Evolutionary conservation across 768 basidiomycete species (phyloP).

Genomic region (Tephrocybe sp.): DNA sequence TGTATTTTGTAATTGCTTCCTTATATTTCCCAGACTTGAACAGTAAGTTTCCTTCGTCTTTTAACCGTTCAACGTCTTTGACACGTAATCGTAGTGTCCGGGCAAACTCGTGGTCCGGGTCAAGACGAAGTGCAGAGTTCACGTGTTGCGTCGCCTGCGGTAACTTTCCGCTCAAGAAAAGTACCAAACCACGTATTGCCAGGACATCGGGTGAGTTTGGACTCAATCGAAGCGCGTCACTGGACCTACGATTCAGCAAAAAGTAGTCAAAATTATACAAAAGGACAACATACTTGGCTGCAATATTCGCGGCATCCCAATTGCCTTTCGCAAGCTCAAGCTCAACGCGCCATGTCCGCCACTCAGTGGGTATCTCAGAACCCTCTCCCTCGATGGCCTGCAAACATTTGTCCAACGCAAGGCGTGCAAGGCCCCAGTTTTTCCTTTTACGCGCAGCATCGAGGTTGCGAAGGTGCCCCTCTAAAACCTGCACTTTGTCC

Average conservation of each 20-base stretch:
- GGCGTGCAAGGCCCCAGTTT: constrained; percentile 76
- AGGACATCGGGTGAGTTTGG: constrained; percentile 80
- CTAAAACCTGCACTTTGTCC: constrained; percentile 58
- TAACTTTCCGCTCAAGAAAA: constrained; percentile 73
- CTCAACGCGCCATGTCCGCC: constrained; percentile 80
- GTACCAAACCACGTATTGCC: constrained; percentile 72
- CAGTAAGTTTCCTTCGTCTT: constrained; percentile 80
- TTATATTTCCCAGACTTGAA: constrained; percentile 64
- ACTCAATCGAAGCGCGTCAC: constrained; percentile 73
- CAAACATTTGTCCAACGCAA: constrained; percentile 80
- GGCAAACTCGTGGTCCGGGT: constrained; percentile 75
- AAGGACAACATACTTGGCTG: constrained; percentile 64
- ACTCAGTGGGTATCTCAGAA: constrained; percentile 72
- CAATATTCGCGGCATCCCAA: constrained; percentile 70
- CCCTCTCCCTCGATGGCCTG: constrained; percentile 76
- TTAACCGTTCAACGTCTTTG: constrained; percentile 80
- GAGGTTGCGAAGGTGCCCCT: constrained; percentile 66
- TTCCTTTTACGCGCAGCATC: constrained; percentile 52
- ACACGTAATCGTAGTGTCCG: constrained; percentile 72
- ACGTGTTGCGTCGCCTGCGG: constrained; percentile 73
- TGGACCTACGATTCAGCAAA: constrained; percentile 26
- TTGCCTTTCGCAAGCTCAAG: constrained; percentile 70
- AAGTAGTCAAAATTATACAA: neutral
- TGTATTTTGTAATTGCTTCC: constrained; percentile 71
- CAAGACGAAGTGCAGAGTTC: constrained; percentile 69